Evolutionary conservation across 2,329 filamentous ascomycete genomes (phyloP), one percentile per base, ranked within the genome.

Genomic region (Orbilia brochopaga): DNA sequence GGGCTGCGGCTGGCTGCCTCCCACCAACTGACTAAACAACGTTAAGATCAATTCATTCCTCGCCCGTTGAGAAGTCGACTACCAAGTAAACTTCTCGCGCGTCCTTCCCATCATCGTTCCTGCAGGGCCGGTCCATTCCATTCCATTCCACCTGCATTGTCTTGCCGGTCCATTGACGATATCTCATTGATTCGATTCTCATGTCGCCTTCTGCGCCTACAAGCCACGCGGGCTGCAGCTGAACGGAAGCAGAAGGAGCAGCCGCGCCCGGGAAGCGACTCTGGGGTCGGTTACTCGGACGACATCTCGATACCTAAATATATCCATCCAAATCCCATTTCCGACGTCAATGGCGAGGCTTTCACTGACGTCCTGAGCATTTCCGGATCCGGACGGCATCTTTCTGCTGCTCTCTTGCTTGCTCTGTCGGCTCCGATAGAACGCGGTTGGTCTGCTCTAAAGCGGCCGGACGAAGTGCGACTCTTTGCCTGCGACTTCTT

Each of bases 241-340:
- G 37, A 58, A 53, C 54, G 21, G 42, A 56, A 63, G 21, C 54
- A 64, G 66, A 59, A 70, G 50, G 66, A 59, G 42, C 53, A 63
- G 40, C 21, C 52, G 35, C 32, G 50, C 40, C 30, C 46, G 50
- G 23, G 30, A 32, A 32, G 24, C 35, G 58, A 62, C 44, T 40
- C 66, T 15, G 17, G 32, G 30, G 30, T 13, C 37, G 19, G 27
- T 52, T 44, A 23, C 51, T 61, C 32, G 46, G 46, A 61, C 56
- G 30, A 61, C 32, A 21, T 48, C n/a, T 48, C 44, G 50, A 53
- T 46, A 23, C 48, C 48, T 54, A 53, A 42, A 32, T 35, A 62
- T 59, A 44, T 54, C 46, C 40, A n/a, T n/a, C n/a, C n/a, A n/a
- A 48, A 32, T 32, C 19, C 44, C 19, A 23, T 23, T 19, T 48